Evolutionary conservation across 495 filamentous ascomycete genomes (phyloP), one percentile per base, ranked within the genome.

Genomic region (Aspergillus carlsbadensis): DNA sequence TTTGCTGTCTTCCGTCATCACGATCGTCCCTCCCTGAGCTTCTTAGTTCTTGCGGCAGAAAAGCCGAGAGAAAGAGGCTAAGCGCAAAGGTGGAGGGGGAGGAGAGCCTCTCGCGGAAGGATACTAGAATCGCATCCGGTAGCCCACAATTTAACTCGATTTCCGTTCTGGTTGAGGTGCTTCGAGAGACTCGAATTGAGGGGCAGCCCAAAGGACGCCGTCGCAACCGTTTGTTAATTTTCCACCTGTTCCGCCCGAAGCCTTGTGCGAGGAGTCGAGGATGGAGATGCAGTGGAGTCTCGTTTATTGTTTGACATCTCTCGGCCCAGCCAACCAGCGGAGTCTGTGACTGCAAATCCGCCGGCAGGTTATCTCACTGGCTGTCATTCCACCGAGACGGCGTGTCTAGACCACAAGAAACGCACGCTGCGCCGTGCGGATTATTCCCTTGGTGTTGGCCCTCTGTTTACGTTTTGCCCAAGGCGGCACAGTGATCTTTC

Each of bases 261-360:
- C 55, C 41, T 58, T 58, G 41, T 58, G 57, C 14, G 35, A 31
- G 34, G 35, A 51, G 47, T 51, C 26, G 33, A 24, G 47, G 51
- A 54, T 35, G 55, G 56, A 56, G 52, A 57, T 45, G 47, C 52
- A 26, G 37, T 56, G 53, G 53, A 52, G 45, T 56, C 49, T 59
- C 53, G 48, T 48, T 54, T 42, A 54, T 39, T 52, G 51, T 58
- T 60, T 65, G 59, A 65, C 59, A 58, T 57, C 45, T 65, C 49
- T 58, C 62, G 34, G 54, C 56, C 42, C 56, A 51, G 44, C 59
- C 59, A 61, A 61, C 59, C 48, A 53, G 33, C 44, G 41, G 21
- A 39, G 35, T 54, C 49, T 46, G 47, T 44, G 21, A 24, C 52
- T 61, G 54, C 41, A 37, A 53, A 47, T 50, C 49, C 46, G 37